A percentile compares a stretch with the other conserved stretches of the same genome.
Evolutionary conservation across 2,329 filamentous ascomycete species (phyloP).

Genomic region (Penicillium hordei): DNA sequence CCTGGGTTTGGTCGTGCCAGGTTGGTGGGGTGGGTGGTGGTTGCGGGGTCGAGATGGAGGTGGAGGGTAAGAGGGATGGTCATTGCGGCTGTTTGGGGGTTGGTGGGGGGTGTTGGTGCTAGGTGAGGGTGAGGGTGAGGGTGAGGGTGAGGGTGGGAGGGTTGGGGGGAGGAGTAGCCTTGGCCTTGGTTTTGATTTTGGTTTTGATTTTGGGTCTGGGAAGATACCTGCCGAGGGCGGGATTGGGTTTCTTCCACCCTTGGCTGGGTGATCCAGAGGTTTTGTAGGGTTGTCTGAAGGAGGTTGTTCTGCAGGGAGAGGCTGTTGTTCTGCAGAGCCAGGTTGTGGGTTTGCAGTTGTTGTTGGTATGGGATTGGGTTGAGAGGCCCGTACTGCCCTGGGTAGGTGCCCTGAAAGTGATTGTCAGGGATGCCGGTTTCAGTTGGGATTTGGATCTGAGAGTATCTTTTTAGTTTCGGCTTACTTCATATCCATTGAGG

Average conservation of each 20-base stretch:
- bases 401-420: conserved; percentile 6
- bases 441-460: conserved; percentile 18
- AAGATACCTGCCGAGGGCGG: background rate
- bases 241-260: background rate
- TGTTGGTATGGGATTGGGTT: conserved; percentile 15
- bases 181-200: background rate
- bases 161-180: background rate
- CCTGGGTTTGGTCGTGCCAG: background rate
- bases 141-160: background rate
- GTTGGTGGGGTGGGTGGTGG: background rate
- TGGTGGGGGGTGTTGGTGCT: background rate
- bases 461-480: background rate
- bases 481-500: background rate
- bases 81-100: background rate
- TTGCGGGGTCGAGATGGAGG: background rate
- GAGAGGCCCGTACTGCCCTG: conserved; percentile 8
- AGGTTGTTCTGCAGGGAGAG: conserved; percentile 10
- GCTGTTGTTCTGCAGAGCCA: conserved; percentile 7
- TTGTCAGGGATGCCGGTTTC: conserved; percentile 4
- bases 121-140: background rate
- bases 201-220: background rate
- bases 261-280: background rate
- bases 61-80: background rate
- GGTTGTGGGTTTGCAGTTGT: conserved; percentile 1
- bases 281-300: conserved; percentile 8